Evolutionary conservation across 2,329 filamentous ascomycete species (phyloP), one percentile per base, ranked within the genome.

Genomic region (Lecanicillium sp.): DNA sequence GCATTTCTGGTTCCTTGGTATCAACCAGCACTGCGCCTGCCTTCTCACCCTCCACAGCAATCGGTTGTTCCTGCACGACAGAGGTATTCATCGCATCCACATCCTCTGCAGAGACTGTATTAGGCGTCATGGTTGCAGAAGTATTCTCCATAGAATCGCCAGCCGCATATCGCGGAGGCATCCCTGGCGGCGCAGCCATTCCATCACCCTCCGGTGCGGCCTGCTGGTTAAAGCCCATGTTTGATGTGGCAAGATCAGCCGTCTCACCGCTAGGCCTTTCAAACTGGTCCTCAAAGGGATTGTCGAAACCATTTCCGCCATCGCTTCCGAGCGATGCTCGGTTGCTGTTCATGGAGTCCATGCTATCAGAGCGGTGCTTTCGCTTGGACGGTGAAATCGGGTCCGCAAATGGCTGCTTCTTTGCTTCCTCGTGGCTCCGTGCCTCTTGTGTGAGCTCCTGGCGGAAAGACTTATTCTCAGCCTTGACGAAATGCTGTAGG

Each of bases 391-490:
- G 63, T 1, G 66, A 69, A 4, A 68, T 56, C 3, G 64, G 60
- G 18, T 68, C 66, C n/a, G 60, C 43, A 11, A 49, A 47, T n/a
- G 39, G 39, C 17, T 51, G 47, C 8, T 30, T 44, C 7, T 44
- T 30, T n/a, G 53, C 46, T 6, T 46, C 40, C 14, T 55, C 48
- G 4, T 50, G 46, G 9, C 46, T 45, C 34, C 49, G 47, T 6
- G 22, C 11, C 44, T 69, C 66, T 29, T 61, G 58, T 15, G 55
- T 57, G 6, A 76, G 57, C 46, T 77, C 73, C 36, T 66, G 61
- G 14, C 62, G 61, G 51, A 77, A 77, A 2, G 61, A 59, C 40
- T 64, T 65, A 45, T 77, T 77, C 36, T 77, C 73, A 28, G 61
- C 61, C 29, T 61, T 63, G 5, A 70, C 59, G 49, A 77, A 77